A percentile compares a stretch with the other conserved stretches of the same genome.
Evolutionary conservation across 768 basidiomycete species (phyloP).

Genomic region (Wakefieldia striispora): DNA sequence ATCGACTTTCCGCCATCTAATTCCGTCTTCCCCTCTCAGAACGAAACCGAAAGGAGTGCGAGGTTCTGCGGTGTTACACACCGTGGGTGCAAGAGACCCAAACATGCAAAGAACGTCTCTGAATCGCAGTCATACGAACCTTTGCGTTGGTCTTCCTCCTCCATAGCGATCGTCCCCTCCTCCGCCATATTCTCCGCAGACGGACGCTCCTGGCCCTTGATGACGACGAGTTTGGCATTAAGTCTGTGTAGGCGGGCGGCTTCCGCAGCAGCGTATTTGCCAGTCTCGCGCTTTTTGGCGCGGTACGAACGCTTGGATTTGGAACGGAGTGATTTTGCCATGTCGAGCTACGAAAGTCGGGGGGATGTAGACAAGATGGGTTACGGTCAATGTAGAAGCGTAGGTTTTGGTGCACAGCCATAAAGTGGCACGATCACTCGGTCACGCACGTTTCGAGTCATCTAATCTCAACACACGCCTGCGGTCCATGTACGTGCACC

Average conservation of each 20-base stretch:
- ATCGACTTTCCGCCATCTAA: not conserved
- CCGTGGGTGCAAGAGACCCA: slow-evolving; percentile 57
- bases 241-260: slow-evolving; percentile 76
- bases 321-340: slow-evolving; percentile 84
- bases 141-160: slow-evolving; percentile 35
- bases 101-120: slow-evolving; percentile 36
- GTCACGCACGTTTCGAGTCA: too few relatives aligned
- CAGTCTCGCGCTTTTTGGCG: slow-evolving; percentile 69
- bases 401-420: slow-evolving; percentile 7
- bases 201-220: slow-evolving; percentile 35
- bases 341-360: too few relatives aligned
- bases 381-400: too few relatives aligned
- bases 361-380: too few relatives aligned
- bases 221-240: slow-evolving; percentile 59
- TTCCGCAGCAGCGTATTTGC: slow-evolving; percentile 74
- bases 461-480: too few relatives aligned
- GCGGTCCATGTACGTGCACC: too few relatives aligned
- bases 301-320: slow-evolving; percentile 80
- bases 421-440: not conserved
- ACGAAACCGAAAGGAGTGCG: slow-evolving; percentile 30
- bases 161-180: slow-evolving; percentile 18
- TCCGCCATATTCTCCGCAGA: slow-evolving; percentile 24
- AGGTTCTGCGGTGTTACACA: slow-evolving; percentile 36
- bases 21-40: not conserved
- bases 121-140: slow-evolving; percentile 52